Base-by-base conservation (phyloP, 2,329 filamentous ascomycete species). In the Ascochyta viciae-villosae region DNA sequence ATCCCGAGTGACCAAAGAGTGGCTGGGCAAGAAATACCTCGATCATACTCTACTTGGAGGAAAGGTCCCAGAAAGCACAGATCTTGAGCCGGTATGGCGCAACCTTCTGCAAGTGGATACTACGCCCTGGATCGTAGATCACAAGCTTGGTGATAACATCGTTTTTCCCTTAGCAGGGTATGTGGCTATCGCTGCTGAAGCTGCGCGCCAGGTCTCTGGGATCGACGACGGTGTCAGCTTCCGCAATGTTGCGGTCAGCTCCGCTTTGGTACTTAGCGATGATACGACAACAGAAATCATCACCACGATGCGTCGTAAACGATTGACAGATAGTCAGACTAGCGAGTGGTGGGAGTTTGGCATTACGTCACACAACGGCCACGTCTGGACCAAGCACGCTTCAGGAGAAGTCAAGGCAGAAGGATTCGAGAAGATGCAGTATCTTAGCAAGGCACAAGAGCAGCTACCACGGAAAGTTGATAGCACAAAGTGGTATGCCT, bases 81-180 rank as follows among this genome's bases (percentile, higher is more conserved):
- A 26, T 1, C n/a, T 51, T 9, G 35, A 50, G 23, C 50, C 50
- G 0, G 35, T 9, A 1, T 66, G 49, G 49, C n/a, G 55, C 34
- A 58, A 64, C 24, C 3, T 62, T 22, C 57, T 82, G 6, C 58
- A 70, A 7, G 43, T 76, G 1, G 55, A 67, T 0, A 72, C 79
- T 29, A 57, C 72, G 1, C 75, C 78, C 0, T 84, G 82, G 81
- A 48, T 83, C 1, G 56, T 61, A 0, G 78, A 81, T 33, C 80
- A 85, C 56, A 68, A 35, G 6, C 52, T 75, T 15, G 50, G 42
- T 3, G 59, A 58, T 16, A 47, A 60, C 0, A 54, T 68, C 13
- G 42, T 74, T 3, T 73, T 65, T 52, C 73, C 72, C 8, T 43
- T 37, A 15, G 56, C 61, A 8, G 58, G 47, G 5, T 59, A 50